Evolutionary conservation across 1,139 yeast genomes (phyloP).

Genomic region (Lodderomyces elongisporus): DNA sequence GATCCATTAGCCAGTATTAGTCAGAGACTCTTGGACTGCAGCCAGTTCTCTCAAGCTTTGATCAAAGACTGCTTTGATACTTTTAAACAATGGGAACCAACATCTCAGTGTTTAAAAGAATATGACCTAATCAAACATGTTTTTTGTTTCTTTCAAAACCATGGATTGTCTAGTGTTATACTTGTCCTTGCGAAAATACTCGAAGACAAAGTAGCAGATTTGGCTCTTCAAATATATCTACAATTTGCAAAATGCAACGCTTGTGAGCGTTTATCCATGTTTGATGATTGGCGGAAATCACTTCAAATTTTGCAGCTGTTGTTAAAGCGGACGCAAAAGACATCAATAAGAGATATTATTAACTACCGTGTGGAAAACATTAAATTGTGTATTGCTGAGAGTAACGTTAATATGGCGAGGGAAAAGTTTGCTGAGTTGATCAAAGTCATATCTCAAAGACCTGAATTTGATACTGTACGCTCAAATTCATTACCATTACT

Average conservation of each 20-base stretch:
- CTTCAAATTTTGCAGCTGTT: slow-evolving; percentile 7
- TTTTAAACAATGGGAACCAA: not conserved
- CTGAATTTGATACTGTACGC: slow-evolving; percentile 23
- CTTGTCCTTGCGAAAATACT: no score
- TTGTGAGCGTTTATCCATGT: slow-evolving; percentile 10
- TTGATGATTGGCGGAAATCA: slow-evolving; percentile 13
- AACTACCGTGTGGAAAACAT: slow-evolving; percentile 31
- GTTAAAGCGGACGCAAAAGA: slow-evolving; percentile 12
- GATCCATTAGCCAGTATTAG: no score
- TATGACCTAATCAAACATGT: not conserved
- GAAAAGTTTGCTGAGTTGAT: slow-evolving; percentile 16
- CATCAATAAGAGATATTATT: slow-evolving; percentile 15
- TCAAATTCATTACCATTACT: slow-evolving; percentile 15
- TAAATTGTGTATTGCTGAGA: slow-evolving; percentile 17
- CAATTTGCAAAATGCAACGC: slow-evolving; percentile 15
- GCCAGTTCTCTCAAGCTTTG: not conserved
- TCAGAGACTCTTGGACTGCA: no score
- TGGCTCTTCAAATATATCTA: no score
- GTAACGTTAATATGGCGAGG: slow-evolving; percentile 16
- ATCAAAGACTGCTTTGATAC: not conserved
- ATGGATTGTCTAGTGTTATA: no score
- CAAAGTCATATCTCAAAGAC: slow-evolving; percentile 17
- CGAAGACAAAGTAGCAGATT: no score
- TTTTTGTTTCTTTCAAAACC: not conserved
- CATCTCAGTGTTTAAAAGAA: not conserved